Conservation (phyloP, 139 green algal genomes). For the Tetradesmus obliquus region DNA sequence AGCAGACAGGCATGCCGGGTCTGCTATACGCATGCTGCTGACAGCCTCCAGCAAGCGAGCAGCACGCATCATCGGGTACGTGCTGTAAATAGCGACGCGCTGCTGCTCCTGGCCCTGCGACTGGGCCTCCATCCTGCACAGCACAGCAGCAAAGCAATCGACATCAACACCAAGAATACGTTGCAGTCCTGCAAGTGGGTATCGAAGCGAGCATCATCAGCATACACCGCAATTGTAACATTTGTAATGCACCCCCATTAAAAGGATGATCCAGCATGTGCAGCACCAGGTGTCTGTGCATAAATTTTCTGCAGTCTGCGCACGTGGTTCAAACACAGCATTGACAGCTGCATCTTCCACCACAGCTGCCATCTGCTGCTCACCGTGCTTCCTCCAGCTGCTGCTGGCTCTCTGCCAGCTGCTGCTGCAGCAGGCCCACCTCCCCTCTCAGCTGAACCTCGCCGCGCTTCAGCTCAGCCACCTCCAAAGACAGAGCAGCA, state of each 20-base stretch:
- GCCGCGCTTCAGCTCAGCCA: not conserved
- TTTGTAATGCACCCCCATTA: too few relatives aligned
- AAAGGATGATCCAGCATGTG: too few relatives aligned
- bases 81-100: not conserved
- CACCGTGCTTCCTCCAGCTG: constrained; percentile 46
- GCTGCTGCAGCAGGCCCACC: constrained; percentile 45
- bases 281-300: too few relatives aligned
- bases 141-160: not conserved
- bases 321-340: too few relatives aligned
- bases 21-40: not conserved
- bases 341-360: not conserved
- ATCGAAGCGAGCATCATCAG: not conserved
- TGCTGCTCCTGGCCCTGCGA: not conserved
- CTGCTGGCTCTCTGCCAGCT: constrained; percentile 41
- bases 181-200: not conserved
- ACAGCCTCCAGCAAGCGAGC: constrained; percentile 32
- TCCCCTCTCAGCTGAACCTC: constrained; percentile 23
- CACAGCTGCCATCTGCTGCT: not conserved
- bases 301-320: too few relatives aligned
- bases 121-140: not conserved
- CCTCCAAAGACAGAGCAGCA: constrained; percentile 17
- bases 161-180: not conserved
- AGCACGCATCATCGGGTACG: constrained; percentile 32
- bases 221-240: too few relatives aligned
- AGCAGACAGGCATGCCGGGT: not conserved